Conservation (phyloP, 148 eudicot species). For the Camellia sinensis region DNA sequence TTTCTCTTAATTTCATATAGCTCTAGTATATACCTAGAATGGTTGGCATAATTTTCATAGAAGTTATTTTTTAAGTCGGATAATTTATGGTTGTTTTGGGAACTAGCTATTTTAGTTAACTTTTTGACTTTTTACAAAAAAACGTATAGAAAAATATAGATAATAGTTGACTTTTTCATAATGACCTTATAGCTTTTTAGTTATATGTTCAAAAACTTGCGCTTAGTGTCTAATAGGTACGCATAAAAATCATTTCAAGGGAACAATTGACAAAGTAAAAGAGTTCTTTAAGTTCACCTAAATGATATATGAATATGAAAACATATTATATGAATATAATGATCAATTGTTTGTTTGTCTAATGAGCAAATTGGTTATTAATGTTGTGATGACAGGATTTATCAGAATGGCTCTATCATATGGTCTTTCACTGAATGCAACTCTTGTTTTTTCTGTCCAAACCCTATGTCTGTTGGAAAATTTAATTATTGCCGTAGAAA, state of each 20-base stretch:
- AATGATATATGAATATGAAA: neutral
- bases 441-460: slow-evolving; percentile 64
- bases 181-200: too few species aligned
- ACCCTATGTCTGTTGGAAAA: slow-evolving; percentile 64
- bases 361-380: slow-evolving; percentile 8
- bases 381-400: slow-evolving; percentile 51
- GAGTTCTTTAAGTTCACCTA: neutral
- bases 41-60: neutral
- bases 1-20: neutral
- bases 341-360: slow-evolving; percentile 32
- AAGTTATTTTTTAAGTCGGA: neutral
- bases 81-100: slow-evolving; percentile 11
- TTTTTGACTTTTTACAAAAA: too few species aligned
- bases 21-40: neutral
- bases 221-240: too few species aligned
- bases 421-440: slow-evolving; percentile 70
- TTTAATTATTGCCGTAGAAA: slow-evolving; percentile 67
- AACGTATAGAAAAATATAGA: too few species aligned
- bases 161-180: too few species aligned
- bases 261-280: neutral
- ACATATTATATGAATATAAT: neutral
- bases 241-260: neutral
- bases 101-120: slow-evolving; percentile 13
- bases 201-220: too few species aligned
- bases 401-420: slow-evolving; percentile 86